Percentiles rank a stretch among this genome's conserved stretches.
phyloP scores from a whole-genome alignment of 257 asterid genomes.

The Ehretia macrophylla region DNA sequence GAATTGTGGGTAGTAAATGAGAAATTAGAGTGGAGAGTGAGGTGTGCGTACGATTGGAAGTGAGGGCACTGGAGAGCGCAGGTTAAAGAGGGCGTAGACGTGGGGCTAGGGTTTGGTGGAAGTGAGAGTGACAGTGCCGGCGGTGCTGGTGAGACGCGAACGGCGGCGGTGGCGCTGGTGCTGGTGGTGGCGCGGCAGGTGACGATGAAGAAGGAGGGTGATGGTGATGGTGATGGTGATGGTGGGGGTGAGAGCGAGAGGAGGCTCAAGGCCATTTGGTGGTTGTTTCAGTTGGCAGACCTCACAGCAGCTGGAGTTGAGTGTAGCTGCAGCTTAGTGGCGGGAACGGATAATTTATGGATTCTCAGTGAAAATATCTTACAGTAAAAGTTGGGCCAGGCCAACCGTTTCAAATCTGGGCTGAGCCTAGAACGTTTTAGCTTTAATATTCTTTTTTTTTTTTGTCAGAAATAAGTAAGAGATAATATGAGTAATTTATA shows the following conservation, averaged over 20 bases:
- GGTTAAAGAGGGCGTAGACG: conserved; percentile 36
- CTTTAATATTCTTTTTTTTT: too few relatives aligned
- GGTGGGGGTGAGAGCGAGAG: conserved; percentile 12
- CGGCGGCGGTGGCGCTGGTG: conserved; percentile 14
- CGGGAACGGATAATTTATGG: neutral
- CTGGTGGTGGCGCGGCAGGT: conserved; percentile 22
- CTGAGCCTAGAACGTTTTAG: too few relatives aligned
- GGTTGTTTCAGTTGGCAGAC: neutral
- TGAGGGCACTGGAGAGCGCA: conserved; percentile 73
- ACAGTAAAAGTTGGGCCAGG: conserved; percentile 6
- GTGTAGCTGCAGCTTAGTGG: neutral
- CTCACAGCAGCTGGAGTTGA: neutral
- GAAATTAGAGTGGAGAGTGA: neutral
- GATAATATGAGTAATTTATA: too few relatives aligned
- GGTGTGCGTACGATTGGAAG: conserved; percentile 52
- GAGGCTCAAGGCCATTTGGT: conserved; percentile 22
- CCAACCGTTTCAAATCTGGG: too few relatives aligned
- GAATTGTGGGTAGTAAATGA: neutral
- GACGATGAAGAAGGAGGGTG: conserved; percentile 20
- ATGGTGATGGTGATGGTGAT: neutral
- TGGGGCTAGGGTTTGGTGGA: conserved; percentile 17
- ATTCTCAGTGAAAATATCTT: conserved; percentile 4
- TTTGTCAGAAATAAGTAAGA: too few relatives aligned
- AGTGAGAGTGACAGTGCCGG: conserved; percentile 19
- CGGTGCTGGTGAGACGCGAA: conserved; percentile 16